A percentile compares a stretch with the other conserved stretches of the same genome.
Conservation (phyloP, 2,329 filamentous ascomycete genomes). For the Fusarium clavum region DNA sequence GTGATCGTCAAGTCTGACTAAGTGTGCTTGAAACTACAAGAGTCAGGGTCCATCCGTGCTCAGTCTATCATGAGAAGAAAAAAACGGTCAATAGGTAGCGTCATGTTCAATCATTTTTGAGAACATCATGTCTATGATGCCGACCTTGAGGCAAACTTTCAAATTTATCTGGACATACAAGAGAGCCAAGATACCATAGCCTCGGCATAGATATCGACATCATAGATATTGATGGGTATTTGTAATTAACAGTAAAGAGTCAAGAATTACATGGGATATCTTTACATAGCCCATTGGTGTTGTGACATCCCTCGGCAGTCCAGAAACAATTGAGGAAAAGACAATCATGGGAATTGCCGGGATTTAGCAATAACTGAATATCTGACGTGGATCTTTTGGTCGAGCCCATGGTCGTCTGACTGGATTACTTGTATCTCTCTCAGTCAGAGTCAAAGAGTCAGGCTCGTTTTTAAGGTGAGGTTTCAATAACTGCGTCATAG, state of each 20-base stretch:
- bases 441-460: constrained; percentile 1
- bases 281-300: constrained; percentile 24
- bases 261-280: constrained; percentile 12
- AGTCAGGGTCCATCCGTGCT: constrained; percentile 25
- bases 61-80: constrained; percentile 2
- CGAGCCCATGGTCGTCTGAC: background rate
- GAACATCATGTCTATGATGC: constrained; percentile 10
- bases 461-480: constrained; percentile 11
- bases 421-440: background rate
- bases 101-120: background rate
- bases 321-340: background rate
- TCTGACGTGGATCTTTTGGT: constrained; percentile 23
- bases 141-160: background rate
- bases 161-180: background rate
- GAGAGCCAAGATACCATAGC: constrained; percentile 20
- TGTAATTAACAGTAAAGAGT: constrained; percentile 1
- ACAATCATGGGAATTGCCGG: constrained; percentile 8
- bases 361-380: constrained; percentile 12
- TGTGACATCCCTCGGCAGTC: constrained; percentile 26
- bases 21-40: constrained; percentile 21
- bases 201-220: constrained; percentile 3
- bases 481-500: constrained; percentile 37
- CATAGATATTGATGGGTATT: constrained; percentile 15
- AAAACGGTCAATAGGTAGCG: constrained; percentile 3
- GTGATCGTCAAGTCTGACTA: constrained; percentile 26